phyloP scores from a whole-genome alignment of 2,329 filamentous ascomycete species.

The Trichoderma sp. region DNA sequence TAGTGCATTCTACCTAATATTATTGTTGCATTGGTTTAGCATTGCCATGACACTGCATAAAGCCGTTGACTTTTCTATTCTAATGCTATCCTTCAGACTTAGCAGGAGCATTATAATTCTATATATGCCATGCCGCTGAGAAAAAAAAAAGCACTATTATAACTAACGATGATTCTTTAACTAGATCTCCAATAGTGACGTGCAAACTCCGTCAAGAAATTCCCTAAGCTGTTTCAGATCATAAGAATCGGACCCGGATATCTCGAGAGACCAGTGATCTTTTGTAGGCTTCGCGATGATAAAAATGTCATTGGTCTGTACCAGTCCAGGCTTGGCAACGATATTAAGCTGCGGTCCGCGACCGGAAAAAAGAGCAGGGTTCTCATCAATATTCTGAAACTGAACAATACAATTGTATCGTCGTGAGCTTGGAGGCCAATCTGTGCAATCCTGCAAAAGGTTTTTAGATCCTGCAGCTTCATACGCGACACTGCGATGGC shows the following conservation, averaged over 20 bases:
- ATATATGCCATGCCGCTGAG: not conserved
- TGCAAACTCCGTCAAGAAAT: not conserved
- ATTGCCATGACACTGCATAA: not conserved
- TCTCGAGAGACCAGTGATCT: not conserved
- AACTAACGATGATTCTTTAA: not conserved
- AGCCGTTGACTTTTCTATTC: not conserved
- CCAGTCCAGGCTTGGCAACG: not conserved
- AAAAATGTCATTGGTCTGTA: not conserved
- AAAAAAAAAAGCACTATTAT: not conserved
- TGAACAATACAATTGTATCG: not conserved
- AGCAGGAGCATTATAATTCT: not conserved
- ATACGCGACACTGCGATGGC: not conserved
- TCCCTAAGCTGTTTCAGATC: not conserved
- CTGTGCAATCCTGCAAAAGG: not conserved
- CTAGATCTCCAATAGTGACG: not conserved
- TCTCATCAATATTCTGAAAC: not conserved
- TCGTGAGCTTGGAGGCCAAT: not conserved
- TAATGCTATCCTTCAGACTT: not conserved
- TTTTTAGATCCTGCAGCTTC: not conserved
- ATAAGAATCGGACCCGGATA: not conserved
- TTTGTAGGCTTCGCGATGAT: not conserved
- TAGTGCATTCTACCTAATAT: not conserved
- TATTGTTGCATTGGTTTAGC: not conserved
- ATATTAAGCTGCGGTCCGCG: not conserved
- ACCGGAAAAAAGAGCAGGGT: not conserved